Evolutionary conservation across 257 asterid genomes (phyloP).

Genomic region (Ocimum tenuiflorum): DNA sequence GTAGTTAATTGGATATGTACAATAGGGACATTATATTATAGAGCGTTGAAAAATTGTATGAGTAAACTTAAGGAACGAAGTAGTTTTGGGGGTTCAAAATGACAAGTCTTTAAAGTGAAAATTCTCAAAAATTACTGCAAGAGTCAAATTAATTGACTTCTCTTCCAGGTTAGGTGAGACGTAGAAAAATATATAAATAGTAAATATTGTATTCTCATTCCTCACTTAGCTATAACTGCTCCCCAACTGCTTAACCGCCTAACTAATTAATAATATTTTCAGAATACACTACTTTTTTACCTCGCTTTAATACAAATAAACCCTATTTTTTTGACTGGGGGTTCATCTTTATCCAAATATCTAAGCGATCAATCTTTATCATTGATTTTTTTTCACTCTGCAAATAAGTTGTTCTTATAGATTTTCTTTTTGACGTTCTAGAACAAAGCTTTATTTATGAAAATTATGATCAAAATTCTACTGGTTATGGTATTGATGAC

Average conservation of each 20-base stretch:
- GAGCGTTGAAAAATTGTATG: background rate
- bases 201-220: background rate
- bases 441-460: too few species aligned
- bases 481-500: background rate
- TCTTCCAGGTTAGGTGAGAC: constrained; percentile 10
- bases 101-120: background rate
- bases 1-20: too few species aligned
- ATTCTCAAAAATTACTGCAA: constrained; percentile 1
- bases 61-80: too few species aligned
- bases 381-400: too few species aligned
- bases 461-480: background rate
- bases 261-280: background rate
- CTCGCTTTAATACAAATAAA: too few species aligned
- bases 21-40: too few species aligned
- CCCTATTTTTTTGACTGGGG: too few species aligned
- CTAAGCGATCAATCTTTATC: too few species aligned
- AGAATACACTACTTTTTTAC: too few species aligned
- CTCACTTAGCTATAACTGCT: constrained; percentile 21
- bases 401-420: too few species aligned
- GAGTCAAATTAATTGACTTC: constrained; percentile 25
- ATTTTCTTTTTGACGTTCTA: too few species aligned
- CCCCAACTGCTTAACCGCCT: constrained; percentile 23
- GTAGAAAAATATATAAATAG: background rate
- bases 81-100: background rate
- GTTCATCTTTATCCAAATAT: too few species aligned